These are phyloP conservation scores for Alternaria postmessia DNA, from an alignment of 2,329 filamentous ascomycete species.

Conservation along the genomic window DNA sequence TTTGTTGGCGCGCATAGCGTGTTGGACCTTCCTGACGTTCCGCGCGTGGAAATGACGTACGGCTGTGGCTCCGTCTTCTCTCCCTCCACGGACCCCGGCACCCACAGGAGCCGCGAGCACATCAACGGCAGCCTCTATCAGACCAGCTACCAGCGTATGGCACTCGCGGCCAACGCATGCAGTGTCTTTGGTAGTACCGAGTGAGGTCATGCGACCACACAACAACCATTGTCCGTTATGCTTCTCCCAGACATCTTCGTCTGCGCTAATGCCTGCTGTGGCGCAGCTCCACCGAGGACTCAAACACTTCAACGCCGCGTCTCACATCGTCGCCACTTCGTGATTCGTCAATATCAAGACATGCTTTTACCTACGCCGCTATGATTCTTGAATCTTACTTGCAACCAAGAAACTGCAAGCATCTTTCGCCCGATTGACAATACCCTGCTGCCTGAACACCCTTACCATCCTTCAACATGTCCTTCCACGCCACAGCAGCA, in stretches of 20 bases:
- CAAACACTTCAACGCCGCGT: constrained; percentile 19
- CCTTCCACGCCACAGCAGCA: constrained; percentile 42
- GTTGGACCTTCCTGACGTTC: constrained; percentile 30
- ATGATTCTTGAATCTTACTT: constrained; percentile 21
- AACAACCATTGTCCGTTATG: neutral
- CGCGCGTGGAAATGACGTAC: constrained; percentile 29
- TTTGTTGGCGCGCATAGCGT: constrained; percentile 33
- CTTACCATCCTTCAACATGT: constrained; percentile 21
- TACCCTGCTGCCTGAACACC: neutral
- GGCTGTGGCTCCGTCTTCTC: neutral
- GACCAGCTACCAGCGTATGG: neutral
- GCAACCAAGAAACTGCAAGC: neutral
- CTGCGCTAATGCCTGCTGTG: constrained; percentile 16
- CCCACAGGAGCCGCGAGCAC: too few species aligned
- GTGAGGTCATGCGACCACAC: neutral
- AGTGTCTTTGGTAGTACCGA: neutral
- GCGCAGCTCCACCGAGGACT: constrained; percentile 14
- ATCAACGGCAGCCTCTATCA: too few species aligned
- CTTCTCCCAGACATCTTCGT: neutral
- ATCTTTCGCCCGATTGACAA: constrained; percentile 16
- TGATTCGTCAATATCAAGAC: constrained; percentile 35
- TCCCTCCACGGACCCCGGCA: neutral
- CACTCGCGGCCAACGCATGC: neutral
- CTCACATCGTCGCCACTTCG: constrained; percentile 22
- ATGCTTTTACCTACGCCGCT: constrained; percentile 16